Percentiles rank a stretch among this genome's conserved stretches.
Conservation (phyloP, 2,329 filamentous ascomycete species). For the Davidsoniella eucalypti region DNA sequence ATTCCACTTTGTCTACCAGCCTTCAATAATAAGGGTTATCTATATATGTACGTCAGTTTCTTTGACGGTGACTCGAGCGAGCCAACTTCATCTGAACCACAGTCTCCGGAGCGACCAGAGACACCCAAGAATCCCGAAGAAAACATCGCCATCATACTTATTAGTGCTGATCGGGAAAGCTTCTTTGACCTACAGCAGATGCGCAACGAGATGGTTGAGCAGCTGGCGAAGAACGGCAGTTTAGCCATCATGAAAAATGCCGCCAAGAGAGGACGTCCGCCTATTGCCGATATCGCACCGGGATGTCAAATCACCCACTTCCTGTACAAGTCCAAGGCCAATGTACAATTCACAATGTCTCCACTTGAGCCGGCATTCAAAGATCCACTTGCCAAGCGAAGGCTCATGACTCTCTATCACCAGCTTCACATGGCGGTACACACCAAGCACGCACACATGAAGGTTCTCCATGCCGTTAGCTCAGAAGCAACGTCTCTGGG, state of each 20-base stretch:
- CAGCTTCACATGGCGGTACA: slow-evolving; percentile 75
- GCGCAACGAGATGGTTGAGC: slow-evolving; percentile 44
- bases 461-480: slow-evolving; percentile 65
- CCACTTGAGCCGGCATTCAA: slow-evolving; percentile 55
- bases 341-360: slow-evolving; percentile 93
- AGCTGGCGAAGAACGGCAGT: slow-evolving; percentile 60
- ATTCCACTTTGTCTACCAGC: slow-evolving; percentile 88
- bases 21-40: slow-evolving; percentile 90
- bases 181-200: slow-evolving; percentile 78
- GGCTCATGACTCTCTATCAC: slow-evolving; percentile 72
- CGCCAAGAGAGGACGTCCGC: slow-evolving; percentile 53
- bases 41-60: slow-evolving; percentile 99
- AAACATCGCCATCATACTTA: slow-evolving; percentile 80
- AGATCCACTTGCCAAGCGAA: slow-evolving; percentile 41
- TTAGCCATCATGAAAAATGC: slow-evolving; percentile 60
- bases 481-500: slow-evolving; percentile 66
- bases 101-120: not conserved
- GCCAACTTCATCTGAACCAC: not conserved
- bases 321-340: slow-evolving; percentile 82
- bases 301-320: slow-evolving; percentile 77
- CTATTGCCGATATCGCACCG: slow-evolving; percentile 58
- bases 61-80: slow-evolving; percentile 41
- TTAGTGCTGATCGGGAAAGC: slow-evolving; percentile 81
- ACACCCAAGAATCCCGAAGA: slow-evolving; percentile 43
- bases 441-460: slow-evolving; percentile 65